Conservation (phyloP, 2,329 filamentous ascomycete species). For the Penicillium sp. region DNA sequence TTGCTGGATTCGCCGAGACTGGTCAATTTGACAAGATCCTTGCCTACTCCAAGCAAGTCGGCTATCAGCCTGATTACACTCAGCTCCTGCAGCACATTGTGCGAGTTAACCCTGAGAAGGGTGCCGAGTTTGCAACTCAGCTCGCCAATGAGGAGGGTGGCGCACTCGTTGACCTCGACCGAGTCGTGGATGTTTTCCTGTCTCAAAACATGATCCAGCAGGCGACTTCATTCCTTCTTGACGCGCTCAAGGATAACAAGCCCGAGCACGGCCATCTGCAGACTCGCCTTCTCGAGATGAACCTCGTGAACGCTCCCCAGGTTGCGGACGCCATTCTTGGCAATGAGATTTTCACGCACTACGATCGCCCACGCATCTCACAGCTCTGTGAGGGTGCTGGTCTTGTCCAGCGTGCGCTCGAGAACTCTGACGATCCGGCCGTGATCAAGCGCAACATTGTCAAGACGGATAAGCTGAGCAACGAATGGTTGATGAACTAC, state of each 20-base stretch:
- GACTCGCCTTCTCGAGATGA: constrained; percentile 96
- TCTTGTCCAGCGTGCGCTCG: constrained; percentile 76
- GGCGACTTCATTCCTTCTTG: constrained; percentile 93
- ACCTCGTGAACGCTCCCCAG: constrained; percentile 89
- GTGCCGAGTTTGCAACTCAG: constrained; percentile 86
- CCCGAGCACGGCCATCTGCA: constrained; percentile 91
- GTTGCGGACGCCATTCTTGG: constrained; percentile 96
- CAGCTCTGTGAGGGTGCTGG: constrained; percentile 90
- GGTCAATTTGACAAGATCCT: constrained; percentile 97
- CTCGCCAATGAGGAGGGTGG: constrained; percentile 85
- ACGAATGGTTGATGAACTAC: constrained; percentile 86
- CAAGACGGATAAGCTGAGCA: constrained; percentile 74
- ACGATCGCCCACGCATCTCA: constrained; percentile 84
- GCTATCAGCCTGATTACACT: constrained; percentile 94
- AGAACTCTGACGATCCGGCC: constrained; percentile 87
- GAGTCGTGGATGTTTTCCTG: constrained; percentile 96
- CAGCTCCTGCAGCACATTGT: constrained; percentile 88
- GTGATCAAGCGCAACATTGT: constrained; percentile 87
- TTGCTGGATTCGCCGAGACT: constrained; percentile 89
- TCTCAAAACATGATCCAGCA: constrained; percentile 97
- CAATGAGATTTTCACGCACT: constrained; percentile 98
- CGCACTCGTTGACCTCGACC: constrained; percentile 83
- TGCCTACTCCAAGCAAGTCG: constrained; percentile 75
- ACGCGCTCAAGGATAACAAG: constrained; percentile 89
- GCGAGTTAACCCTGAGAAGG: constrained; percentile 85